phyloP scores from a whole-genome alignment of 2,329 filamentous ascomycete genomes.

The Byssothecium circinans region DNA sequence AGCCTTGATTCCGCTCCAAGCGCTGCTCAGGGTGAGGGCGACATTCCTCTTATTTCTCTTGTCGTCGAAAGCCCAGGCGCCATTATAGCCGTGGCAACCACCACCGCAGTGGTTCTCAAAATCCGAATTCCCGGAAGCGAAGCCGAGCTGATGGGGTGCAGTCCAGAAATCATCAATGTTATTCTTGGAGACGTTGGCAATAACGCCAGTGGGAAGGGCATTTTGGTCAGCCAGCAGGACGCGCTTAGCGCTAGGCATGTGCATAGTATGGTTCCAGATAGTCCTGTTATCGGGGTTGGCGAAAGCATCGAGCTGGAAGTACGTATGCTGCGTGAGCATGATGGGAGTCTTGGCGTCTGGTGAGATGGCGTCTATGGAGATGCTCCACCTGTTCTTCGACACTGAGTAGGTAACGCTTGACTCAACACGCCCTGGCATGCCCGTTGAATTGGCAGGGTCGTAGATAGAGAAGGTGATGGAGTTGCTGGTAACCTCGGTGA shows the following conservation, averaged over 20 bases:
- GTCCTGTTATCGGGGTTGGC: conserved; percentile 33
- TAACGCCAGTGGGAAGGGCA: conserved; percentile 36
- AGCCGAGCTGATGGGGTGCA: conserved; percentile 35
- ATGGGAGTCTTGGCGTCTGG: conserved; percentile 32
- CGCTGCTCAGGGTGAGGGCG: conserved; percentile 31
- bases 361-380: conserved; percentile 34
- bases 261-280: conserved; percentile 38
- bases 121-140: conserved; percentile 24
- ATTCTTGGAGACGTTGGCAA: conserved; percentile 25
- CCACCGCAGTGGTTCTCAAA: conserved; percentile 38
- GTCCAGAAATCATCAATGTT: conserved; percentile 37
- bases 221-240: conserved; percentile 30
- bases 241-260: conserved; percentile 34
- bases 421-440: conserved; percentile 34
- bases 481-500: conserved; percentile 25
- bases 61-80: conserved; percentile 34
- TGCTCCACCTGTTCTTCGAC: conserved; percentile 37
- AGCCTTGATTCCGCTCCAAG: conserved; percentile 37
- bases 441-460: conserved; percentile 35
- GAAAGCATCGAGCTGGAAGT: conserved; percentile 41
- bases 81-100: conserved; percentile 41
- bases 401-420: conserved; percentile 37
- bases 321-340: conserved; percentile 40
- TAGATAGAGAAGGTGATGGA: conserved; percentile 37
- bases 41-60: conserved; percentile 24